Conservation (phyloP, 352 stramenopile genomes). For the Globisporangium splendens region DNA sequence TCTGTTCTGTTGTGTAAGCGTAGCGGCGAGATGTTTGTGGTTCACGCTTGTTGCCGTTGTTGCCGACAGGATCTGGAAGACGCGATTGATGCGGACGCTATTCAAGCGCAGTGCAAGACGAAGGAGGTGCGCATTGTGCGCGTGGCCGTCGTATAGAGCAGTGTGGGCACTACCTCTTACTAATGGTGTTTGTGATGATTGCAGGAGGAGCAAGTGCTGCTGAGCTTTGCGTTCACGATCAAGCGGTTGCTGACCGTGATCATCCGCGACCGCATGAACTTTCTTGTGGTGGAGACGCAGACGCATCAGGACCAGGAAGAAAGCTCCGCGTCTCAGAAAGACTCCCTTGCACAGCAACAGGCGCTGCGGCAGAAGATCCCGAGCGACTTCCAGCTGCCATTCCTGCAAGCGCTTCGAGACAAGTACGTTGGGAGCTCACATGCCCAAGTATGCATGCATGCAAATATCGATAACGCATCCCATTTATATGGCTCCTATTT, state of each 20-base stretch:
- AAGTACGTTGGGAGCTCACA: constrained; percentile 13
- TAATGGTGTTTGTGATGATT: background rate
- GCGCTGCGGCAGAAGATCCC: constrained; percentile 35
- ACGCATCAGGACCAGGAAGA: background rate
- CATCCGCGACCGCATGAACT: constrained; percentile 47
- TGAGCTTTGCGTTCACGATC: constrained; percentile 31
- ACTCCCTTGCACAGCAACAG: constrained; percentile 29
- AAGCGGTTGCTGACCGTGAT: constrained; percentile 40
- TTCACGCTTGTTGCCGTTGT: background rate
- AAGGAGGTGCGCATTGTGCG: constrained; percentile 10
- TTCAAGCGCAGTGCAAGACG: constrained; percentile 8
- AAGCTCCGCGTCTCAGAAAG: constrained; percentile 22
- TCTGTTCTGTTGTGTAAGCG: background rate
- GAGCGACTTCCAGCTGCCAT: constrained; percentile 32
- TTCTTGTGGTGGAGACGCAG: constrained; percentile 39
- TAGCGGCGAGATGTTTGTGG: too few relatives aligned
- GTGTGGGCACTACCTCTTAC: background rate
- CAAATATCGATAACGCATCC: background rate
- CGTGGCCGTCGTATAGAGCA: too few relatives aligned
- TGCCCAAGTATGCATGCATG: background rate
- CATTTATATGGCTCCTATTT: background rate
- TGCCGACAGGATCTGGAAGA: constrained; percentile 3
- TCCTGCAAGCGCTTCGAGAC: constrained; percentile 35
- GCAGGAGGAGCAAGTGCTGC: constrained; percentile 40
- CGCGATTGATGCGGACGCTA: constrained; percentile 6